A percentile compares a stretch with the other conserved stretches of the same genome.
These are phyloP conservation scores for Erysiphe neolycopersici DNA, from an alignment of 2,329 filamentous ascomycete genomes.

Conservation along the genomic window DNA sequence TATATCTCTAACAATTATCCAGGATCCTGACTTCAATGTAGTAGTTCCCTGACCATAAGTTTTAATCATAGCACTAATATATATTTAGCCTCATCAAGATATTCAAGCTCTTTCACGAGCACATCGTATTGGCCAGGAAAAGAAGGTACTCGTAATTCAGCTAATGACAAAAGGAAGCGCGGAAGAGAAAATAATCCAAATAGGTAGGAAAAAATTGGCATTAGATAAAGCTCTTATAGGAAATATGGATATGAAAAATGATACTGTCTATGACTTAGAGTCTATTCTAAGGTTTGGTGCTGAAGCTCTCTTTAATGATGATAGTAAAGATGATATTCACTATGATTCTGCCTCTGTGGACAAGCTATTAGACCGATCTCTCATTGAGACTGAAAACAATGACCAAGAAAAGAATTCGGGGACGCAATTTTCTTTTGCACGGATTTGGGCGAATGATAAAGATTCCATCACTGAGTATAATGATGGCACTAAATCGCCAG, in stretches of 20 bases:
- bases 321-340: constrained; percentile 42
- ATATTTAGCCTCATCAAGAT: constrained; percentile 53
- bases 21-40: constrained; percentile 13
- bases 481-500: constrained; percentile 23
- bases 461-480: constrained; percentile 37
- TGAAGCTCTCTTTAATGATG: constrained; percentile 58
- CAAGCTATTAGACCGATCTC: constrained; percentile 64
- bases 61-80: constrained; percentile 18
- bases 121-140: constrained; percentile 87
- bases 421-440: constrained; percentile 66
- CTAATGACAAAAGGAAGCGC: constrained; percentile 69
- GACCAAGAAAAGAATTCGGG: constrained; percentile 38
- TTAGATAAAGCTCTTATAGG: constrained; percentile 89
- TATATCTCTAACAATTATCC: background rate
- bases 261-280: constrained; percentile 55
- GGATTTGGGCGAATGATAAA: constrained; percentile 74
- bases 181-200: constrained; percentile 90
- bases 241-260: constrained; percentile 62
- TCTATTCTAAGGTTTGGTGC: constrained; percentile 74
- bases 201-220: constrained; percentile 86
- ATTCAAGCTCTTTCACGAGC: constrained; percentile 85
- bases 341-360: constrained; percentile 72
- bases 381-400: constrained; percentile 43
- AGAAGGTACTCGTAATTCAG: constrained; percentile 88
- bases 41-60: background rate